Percentiles rank a stretch among this genome's conserved stretches.
Conservation (phyloP, 768 basidiomycete species). For the Thelephora aurantiotincta region DNA sequence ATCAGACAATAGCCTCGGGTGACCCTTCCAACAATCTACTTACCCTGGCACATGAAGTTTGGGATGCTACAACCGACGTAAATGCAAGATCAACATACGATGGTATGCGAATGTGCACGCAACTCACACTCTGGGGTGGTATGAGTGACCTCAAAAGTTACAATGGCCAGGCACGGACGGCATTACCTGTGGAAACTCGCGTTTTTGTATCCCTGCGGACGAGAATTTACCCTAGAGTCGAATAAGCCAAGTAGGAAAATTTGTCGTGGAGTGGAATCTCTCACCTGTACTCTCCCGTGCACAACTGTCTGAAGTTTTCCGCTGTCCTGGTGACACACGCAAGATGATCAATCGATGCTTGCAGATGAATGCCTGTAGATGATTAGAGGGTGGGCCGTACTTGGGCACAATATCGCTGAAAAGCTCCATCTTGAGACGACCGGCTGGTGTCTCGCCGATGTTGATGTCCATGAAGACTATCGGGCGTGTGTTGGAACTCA, state of each 20-base stretch:
- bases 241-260: background rate
- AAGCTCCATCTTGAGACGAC: constrained; percentile 92
- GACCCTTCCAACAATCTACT: constrained; percentile 5
- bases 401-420: constrained; percentile 94
- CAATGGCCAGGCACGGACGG: constrained; percentile 4
- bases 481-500: constrained; percentile 24
- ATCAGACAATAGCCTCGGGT: background rate
- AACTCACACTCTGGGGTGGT: constrained; percentile 49
- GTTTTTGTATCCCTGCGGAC: constrained; percentile 84
- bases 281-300: constrained; percentile 92
- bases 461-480: constrained; percentile 95
- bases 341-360: background rate
- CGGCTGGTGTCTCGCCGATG: constrained; percentile 93
- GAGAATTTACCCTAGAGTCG: constrained; percentile 48
- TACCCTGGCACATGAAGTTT: constrained; percentile 96
- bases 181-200: constrained; percentile 84
- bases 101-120: constrained; percentile 10
- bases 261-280: constrained; percentile 7
- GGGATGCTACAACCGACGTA: constrained; percentile 38
- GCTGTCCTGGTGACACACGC: constrained; percentile 56
- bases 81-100: constrained; percentile 6
- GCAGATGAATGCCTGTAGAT: background rate
- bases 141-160: background rate
- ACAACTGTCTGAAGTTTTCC: constrained; percentile 95
- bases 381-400: constrained; percentile 27